phyloP scores from a whole-genome alignment of 306 rosid species.

The Cucumis cinereus region DNA sequence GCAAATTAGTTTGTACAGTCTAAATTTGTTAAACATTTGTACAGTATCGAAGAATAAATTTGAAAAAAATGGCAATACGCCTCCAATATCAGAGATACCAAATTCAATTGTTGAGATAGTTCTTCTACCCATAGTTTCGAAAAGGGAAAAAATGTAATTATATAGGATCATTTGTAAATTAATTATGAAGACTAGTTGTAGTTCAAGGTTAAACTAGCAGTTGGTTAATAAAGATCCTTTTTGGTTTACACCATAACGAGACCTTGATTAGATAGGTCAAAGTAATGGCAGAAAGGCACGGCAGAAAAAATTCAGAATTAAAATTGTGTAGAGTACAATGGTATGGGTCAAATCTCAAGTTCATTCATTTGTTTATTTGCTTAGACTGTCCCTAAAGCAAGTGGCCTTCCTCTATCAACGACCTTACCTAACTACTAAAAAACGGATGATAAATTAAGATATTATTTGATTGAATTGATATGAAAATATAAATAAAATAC shows the following conservation, averaged over 20 bases:
- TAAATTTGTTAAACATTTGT: background rate
- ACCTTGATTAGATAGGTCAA: background rate
- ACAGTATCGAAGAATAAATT: too few species aligned
- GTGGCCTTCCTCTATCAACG: background rate
- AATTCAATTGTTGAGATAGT: background rate
- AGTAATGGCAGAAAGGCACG: background rate
- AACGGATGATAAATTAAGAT: background rate
- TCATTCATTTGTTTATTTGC: background rate
- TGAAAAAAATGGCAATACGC: background rate
- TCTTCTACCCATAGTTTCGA: background rate
- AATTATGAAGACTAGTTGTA: background rate
- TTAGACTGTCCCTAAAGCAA: background rate
- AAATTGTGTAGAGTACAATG: background rate
- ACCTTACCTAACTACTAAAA: background rate
- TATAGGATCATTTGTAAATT: background rate
- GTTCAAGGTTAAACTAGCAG: background rate
- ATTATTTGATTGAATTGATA: background rate
- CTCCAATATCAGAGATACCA: background rate
- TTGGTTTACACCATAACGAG: background rate
- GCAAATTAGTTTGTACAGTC: background rate
- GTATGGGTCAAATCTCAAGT: background rate
- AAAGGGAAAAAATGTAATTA: background rate
- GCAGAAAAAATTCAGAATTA: background rate
- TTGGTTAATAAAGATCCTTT: background rate
- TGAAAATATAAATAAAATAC: constrained; percentile 19